Conservation (phyloP, 1,284 basidiomycete species). For the Ustilago cynodontis region DNA sequence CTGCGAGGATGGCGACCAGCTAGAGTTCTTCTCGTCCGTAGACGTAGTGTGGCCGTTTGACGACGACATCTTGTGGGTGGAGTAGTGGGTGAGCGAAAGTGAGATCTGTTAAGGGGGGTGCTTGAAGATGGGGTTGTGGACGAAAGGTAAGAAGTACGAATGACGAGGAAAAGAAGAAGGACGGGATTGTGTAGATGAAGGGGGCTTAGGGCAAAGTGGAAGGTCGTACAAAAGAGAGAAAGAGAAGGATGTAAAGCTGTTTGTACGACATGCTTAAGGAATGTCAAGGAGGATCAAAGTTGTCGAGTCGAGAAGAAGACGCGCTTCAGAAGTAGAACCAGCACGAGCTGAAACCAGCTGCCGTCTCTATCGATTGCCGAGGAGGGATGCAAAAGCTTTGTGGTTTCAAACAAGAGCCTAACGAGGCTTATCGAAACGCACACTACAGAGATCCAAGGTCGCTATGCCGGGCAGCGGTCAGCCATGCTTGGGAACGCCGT, state of each 20-base stretch:
- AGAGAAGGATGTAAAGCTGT: too few relatives aligned
- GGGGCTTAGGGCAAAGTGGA: background rate
- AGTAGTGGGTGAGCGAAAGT: background rate
- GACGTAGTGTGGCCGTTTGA: conserved; percentile 23
- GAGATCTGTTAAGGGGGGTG: background rate
- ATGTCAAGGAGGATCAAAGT: too few relatives aligned
- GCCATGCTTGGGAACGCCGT: background rate
- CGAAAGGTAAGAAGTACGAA: conserved; percentile 1
- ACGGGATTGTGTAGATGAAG: background rate
- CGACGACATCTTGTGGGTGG: conserved; percentile 15
- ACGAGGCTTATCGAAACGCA: too few relatives aligned
- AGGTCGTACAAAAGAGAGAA: background rate
- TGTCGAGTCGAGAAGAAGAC: too few relatives aligned
- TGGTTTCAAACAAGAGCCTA: too few relatives aligned
- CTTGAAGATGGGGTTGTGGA: conserved; percentile 11
- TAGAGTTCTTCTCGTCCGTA: conserved; percentile 32
- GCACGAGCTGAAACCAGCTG: too few relatives aligned
- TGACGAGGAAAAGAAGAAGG: background rate
- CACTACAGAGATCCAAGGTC: too few relatives aligned
- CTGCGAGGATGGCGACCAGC: conserved; percentile 34
- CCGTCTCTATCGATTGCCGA: too few relatives aligned
- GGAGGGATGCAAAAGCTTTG: too few relatives aligned
- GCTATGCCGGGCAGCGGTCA: too few relatives aligned
- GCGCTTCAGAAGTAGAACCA: too few relatives aligned
- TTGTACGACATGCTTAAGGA: too few relatives aligned